phyloP scores from a whole-genome alignment of 257 asterid genomes.

The Eustoma russellianum region DNA sequence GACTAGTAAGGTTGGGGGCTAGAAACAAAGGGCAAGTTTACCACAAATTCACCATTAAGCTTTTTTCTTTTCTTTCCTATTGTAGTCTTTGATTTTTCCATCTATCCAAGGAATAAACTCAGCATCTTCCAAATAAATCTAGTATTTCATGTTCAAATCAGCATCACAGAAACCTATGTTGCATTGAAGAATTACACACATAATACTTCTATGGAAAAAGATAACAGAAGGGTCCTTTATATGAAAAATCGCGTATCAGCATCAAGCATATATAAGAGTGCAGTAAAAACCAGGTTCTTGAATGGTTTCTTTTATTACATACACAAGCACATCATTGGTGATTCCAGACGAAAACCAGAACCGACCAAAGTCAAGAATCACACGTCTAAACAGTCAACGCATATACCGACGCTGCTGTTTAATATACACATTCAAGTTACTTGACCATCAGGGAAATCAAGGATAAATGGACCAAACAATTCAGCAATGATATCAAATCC shows the following conservation, averaged over 20 bases:
- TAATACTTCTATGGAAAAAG: too few species aligned
- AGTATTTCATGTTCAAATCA: too few species aligned
- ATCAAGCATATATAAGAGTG: background rate
- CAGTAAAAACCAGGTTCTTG: background rate
- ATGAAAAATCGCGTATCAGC: background rate
- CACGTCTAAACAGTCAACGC: background rate
- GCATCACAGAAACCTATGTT: too few species aligned
- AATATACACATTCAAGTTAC: slow-evolving; percentile 1
- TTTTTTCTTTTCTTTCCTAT: background rate
- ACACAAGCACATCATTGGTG: background rate
- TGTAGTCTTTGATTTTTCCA: too few species aligned
- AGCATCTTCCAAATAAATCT: too few species aligned
- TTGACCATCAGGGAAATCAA: background rate
- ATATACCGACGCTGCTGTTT: slow-evolving; percentile 2
- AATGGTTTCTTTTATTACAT: background rate
- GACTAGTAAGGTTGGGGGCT: background rate
- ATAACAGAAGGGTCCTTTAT: too few species aligned
- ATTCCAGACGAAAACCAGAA: background rate
- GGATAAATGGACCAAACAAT: background rate
- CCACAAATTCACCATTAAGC: slow-evolving; percentile 7
- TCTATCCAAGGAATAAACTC: too few species aligned
- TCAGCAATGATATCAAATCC: slow-evolving; percentile 5
- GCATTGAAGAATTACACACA: too few species aligned
- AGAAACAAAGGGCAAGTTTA: slow-evolving; percentile 14
- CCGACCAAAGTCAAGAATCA: background rate